phyloP scores from a whole-genome alignment of 352 stramenopile genomes.

The Globisporangium perplexum region DNA sequence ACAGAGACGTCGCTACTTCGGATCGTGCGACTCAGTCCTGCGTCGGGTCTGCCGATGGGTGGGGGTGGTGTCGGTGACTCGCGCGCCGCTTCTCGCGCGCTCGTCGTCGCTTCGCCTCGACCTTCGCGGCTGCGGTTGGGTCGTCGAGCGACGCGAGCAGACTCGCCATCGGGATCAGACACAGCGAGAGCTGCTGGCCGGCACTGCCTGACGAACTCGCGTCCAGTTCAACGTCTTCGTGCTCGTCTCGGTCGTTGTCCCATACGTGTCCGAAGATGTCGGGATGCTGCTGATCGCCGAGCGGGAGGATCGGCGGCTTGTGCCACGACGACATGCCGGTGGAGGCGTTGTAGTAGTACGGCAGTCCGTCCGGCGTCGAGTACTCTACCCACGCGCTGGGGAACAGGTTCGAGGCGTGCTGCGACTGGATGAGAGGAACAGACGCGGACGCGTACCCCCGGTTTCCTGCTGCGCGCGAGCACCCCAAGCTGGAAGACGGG shows the following conservation, averaged over 20 bases:
- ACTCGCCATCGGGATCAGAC: constrained; percentile 67
- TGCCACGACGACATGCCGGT: constrained; percentile 60
- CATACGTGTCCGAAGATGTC: constrained; percentile 9
- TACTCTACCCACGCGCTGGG: constrained; percentile 35
- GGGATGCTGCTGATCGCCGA: neutral
- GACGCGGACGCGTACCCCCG: neutral
- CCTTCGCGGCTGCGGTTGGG: constrained; percentile 46
- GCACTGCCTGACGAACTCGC: neutral
- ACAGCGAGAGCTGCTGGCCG: constrained; percentile 44
- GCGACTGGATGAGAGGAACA: neutral
- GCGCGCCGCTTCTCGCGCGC: constrained; percentile 21
- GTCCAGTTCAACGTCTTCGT: neutral
- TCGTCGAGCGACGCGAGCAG: constrained; percentile 58
- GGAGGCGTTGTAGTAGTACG: constrained; percentile 62
- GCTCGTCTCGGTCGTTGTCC: neutral
- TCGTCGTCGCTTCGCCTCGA: constrained; percentile 34
- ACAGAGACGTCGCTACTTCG: too few species aligned
- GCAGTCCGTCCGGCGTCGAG: constrained; percentile 40
- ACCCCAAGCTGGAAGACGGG: too few species aligned
- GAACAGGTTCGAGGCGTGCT: constrained; percentile 5
- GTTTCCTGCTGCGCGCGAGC: neutral
- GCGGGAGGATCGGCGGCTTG: constrained; percentile 7
- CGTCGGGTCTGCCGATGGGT: neutral
- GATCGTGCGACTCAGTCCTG: neutral
- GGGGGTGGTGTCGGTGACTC: neutral